Conservation (phyloP, 495 filamentous ascomycete species). For the Geopyxis carbonaria region DNA sequence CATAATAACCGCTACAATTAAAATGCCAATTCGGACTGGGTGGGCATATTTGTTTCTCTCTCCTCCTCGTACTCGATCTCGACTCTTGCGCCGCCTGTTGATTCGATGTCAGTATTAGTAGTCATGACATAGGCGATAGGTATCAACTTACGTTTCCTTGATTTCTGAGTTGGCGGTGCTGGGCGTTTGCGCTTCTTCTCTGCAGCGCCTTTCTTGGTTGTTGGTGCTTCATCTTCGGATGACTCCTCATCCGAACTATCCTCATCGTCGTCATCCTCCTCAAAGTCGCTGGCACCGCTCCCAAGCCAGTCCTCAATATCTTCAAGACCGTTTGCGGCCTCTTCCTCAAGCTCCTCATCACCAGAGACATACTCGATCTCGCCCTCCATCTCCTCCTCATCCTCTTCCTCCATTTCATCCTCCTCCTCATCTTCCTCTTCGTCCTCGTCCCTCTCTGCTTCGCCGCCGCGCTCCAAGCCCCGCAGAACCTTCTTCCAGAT, state of each 20-base stretch:
- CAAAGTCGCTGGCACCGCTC: slow-evolving; percentile 35
- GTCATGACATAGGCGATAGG: not conserved
- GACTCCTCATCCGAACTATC: slow-evolving; percentile 21
- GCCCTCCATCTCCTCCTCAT: slow-evolving; percentile 47
- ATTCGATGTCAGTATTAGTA: slow-evolving; percentile 6
- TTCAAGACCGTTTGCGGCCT: slow-evolving; percentile 35
- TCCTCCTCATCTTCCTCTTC: slow-evolving; percentile 69
- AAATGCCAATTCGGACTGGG: slow-evolving; percentile 16
- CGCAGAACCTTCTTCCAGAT: slow-evolving; percentile 97
- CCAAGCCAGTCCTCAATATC: slow-evolving; percentile 61
- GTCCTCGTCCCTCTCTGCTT: slow-evolving; percentile 72
- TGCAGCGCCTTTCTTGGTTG: slow-evolving; percentile 19
- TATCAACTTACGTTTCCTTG: slow-evolving; percentile 26
- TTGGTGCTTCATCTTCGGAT: slow-evolving; percentile 31
- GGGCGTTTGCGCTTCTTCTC: slow-evolving; percentile 32
- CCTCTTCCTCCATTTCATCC: slow-evolving; percentile 46
- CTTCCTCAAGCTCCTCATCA: slow-evolving; percentile 40
- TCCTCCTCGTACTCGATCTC: slow-evolving; percentile 39
- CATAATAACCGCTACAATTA: too few relatives aligned
- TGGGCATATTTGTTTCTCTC: slow-evolving; percentile 23
- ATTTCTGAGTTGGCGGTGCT: slow-evolving; percentile 25
- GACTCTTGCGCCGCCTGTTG: slow-evolving; percentile 26
- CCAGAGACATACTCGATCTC: slow-evolving; percentile 73
- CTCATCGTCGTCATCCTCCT: slow-evolving; percentile 30
- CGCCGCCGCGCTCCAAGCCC: slow-evolving; percentile 70